These are phyloP conservation scores for Margaritispora aquatica DNA, from an alignment of 495 filamentous ascomycete genomes.

Conservation along the genomic window DNA sequence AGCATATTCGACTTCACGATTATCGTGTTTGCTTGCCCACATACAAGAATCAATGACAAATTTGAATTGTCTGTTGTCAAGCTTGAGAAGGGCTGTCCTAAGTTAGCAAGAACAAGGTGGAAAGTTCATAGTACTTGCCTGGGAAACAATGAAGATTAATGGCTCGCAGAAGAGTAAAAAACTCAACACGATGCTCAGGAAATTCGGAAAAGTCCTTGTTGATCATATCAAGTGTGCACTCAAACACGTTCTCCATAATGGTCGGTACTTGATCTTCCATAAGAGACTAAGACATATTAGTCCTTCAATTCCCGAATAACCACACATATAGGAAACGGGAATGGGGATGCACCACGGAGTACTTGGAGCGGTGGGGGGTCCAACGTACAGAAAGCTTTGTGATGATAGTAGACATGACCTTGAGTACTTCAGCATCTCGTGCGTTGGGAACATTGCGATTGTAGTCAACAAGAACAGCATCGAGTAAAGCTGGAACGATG, in stretches of 20 bases:
- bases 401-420: conserved; percentile 96
- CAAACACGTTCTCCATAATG: conserved; percentile 98
- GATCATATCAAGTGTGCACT: conserved; percentile 98
- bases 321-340: conserved; percentile 2
- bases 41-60: conserved; percentile 99
- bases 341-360: conserved; percentile 22
- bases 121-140: conserved; percentile 25
- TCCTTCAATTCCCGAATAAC: not conserved
- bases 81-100: conserved; percentile 66
- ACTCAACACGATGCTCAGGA: conserved; percentile 95
- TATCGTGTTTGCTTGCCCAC: conserved; percentile 99
- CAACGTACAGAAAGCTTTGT: conserved; percentile 86
- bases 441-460: conserved; percentile 95
- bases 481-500: conserved; percentile 94
- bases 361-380: conserved; percentile 34
- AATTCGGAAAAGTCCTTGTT: conserved; percentile 99
- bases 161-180: conserved; percentile 91
- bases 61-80: conserved; percentile 95
- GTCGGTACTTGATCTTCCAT: conserved; percentile 98
- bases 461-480: conserved; percentile 92
- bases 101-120: conserved; percentile 7
- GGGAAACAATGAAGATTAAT: conserved; percentile 98
- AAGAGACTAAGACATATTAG: conserved; percentile 53
- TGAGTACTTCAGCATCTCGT: conserved; percentile 92
- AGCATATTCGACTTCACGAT: conserved; percentile 93